Evolutionary conservation across 345 rosid genomes (phyloP), one percentile per base, ranked within the genome.

Genomic region (Chamaenerion angustifolium): DNA sequence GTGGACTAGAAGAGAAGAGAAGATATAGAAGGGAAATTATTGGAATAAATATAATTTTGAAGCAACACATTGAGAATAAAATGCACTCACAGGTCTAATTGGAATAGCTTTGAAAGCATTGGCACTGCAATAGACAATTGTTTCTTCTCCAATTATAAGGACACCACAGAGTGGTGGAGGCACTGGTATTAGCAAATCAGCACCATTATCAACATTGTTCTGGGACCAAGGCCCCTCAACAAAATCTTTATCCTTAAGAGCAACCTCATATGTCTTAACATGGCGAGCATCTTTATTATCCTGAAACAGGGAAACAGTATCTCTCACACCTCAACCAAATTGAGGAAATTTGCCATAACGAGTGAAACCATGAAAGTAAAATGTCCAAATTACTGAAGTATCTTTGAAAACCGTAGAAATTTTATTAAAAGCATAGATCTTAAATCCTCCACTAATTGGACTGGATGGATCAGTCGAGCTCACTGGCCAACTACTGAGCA

Each of bases 91-190:
- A 54, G 88, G 82, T 73, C 85, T 73, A 48, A 78, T 83, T 18
- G 88, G 94, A 51, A 83, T 79, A 44, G 87, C 92, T 73, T 79
- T 83, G 58, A 83, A 76, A 51, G 86, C 76, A 78, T 68, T 85
- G 51, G 95, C 95, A 67, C 92, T 87, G 65, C 90, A 85, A 48
- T 93, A 88, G 27, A 83, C 88, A 70, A 89, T 79, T 35, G 92
- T 90, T 70, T 90, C 92, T 73, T 81, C 95, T 44, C 95, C 96
- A 61, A 93, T 78, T 55, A 93, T 93, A 48, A 93, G 90, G 40
- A 93, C 92, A n/a, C 96, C 96, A 51, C 96, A 88, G n/a, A 88
- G 76, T 52, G 96, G 99, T 25, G 88, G 86, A 18, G 99, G 96
- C 42, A 93, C 94, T 16, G 94, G 99, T 65, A 93, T 93, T 42